These are phyloP conservation scores for Leptographium flavum DNA, from an alignment of 2,329 filamentous ascomycete species.

Conservation along the genomic window DNA sequence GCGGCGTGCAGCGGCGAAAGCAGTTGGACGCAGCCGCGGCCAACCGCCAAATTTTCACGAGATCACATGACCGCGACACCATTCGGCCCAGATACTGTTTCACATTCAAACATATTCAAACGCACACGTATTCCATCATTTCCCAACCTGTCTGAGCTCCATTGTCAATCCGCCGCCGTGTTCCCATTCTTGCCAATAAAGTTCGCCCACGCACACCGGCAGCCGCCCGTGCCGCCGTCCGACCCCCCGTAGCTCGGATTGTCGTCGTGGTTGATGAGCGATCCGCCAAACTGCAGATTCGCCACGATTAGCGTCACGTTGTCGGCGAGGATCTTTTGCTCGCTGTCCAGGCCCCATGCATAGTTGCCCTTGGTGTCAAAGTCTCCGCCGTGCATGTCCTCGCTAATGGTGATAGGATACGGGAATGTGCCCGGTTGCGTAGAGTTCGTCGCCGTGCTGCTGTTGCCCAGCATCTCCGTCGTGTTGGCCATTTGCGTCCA, in stretches of 20 bases:
- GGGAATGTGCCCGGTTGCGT: conserved; percentile 44
- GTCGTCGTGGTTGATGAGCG: conserved; percentile 33
- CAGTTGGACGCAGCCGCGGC: too few relatives aligned
- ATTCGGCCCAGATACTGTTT: too few relatives aligned
- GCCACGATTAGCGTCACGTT: conserved; percentile 32
- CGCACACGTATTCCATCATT: too few relatives aligned
- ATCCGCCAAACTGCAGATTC: conserved; percentile 34
- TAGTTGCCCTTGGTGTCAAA: conserved; percentile 37
- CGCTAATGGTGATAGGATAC: conserved; percentile 45
- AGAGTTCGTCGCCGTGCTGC: conserved; percentile 16
- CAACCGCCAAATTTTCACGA: too few relatives aligned
- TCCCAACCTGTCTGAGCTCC: too few relatives aligned
- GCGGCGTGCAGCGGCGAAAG: too few relatives aligned
- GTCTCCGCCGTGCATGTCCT: conserved; percentile 49
- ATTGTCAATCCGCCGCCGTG: background rate
- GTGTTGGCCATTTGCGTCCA: conserved; percentile 41
- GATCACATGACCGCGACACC: too few relatives aligned
- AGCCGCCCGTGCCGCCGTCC: conserved; percentile 50
- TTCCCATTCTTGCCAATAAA: conserved; percentile 20
- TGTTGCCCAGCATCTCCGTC: conserved; percentile 23
- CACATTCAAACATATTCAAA: too few relatives aligned
- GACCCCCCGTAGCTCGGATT: conserved; percentile 40
- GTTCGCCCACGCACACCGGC: conserved; percentile 47
- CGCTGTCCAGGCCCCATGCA: conserved; percentile 30
- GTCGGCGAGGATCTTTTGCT: conserved; percentile 28